Evolutionary conservation across 805 yeast genomes (phyloP).

Genomic region (Sugiyamaella valdiviana): DNA sequence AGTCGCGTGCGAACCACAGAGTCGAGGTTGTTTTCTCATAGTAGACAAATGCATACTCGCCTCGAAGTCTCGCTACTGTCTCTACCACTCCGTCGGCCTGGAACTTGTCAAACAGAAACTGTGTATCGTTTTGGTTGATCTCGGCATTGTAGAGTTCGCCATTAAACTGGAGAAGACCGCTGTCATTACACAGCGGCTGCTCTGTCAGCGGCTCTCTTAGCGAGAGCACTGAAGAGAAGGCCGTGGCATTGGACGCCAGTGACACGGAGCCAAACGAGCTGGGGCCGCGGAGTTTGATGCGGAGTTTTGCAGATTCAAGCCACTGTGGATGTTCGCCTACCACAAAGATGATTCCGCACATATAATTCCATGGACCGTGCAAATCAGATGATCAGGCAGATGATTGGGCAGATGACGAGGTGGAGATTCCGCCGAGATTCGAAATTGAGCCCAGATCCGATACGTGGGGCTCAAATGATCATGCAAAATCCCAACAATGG

Average conservation of each 20-base stretch:
- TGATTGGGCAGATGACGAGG: too few species aligned
- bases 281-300: neutral
- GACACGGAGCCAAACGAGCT: neutral
- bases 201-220: constrained; percentile 68
- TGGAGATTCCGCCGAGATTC: too few species aligned
- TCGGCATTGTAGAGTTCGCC: constrained; percentile 78
- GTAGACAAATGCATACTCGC: constrained; percentile 73
- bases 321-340: neutral
- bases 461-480: too few species aligned
- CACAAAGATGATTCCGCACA: neutral
- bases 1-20: constrained; percentile 78
- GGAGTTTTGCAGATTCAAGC: neutral
- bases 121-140: constrained; percentile 56
- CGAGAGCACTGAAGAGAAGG: constrained; percentile 70
- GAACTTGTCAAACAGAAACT: constrained; percentile 41
- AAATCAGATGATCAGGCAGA: too few species aligned
- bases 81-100: constrained; percentile 33
- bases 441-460: too few species aligned
- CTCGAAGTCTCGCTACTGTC: constrained; percentile 47
- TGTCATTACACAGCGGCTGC: constrained; percentile 53
- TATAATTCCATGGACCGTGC: too few species aligned
- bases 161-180: constrained; percentile 62
- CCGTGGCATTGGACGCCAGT: neutral
- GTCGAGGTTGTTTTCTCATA: constrained; percentile 31
- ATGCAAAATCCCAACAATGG: too few species aligned